Percentiles rank a stretch among this genome's conserved stretches.
Conservation (phyloP, 805 yeast genomes). For the Saccharomycopsis schoenii region DNA sequence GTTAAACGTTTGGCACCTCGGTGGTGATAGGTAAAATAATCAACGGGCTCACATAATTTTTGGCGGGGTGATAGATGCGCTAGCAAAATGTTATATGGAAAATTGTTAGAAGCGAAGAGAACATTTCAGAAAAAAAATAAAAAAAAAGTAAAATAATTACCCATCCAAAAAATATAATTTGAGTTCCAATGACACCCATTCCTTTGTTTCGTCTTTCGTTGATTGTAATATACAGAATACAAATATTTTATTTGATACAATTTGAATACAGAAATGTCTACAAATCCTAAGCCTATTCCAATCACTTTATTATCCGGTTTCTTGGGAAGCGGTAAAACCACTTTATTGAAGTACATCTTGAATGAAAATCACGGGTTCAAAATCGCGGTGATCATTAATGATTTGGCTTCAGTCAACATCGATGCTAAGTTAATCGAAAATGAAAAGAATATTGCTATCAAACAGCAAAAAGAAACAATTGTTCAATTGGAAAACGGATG, state of each 20-base stretch:
- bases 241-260: too few species aligned
- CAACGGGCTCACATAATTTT: neutral
- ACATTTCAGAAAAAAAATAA: too few species aligned
- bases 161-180: too few species aligned
- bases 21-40: neutral
- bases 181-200: neutral
- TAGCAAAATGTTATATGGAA: neutral
- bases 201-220: neutral
- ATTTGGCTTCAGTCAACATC: constrained; percentile 34
- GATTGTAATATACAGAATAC: neutral
- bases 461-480: constrained; percentile 30
- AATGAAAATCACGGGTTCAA: constrained; percentile 31
- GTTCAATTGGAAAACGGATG: constrained; percentile 40
- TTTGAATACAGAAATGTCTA: neutral
- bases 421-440: constrained; percentile 33
- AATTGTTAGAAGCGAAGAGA: too few species aligned
- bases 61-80: neutral
- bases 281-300: constrained; percentile 27
- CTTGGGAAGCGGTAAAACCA: constrained; percentile 38
- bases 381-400: constrained; percentile 39
- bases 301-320: constrained; percentile 39
- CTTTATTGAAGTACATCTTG: constrained; percentile 34
- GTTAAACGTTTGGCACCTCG: neutral
- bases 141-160: neutral
- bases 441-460: constrained; percentile 22